A percentile compares a stretch with the other conserved stretches of the same genome.
Conservation (phyloP, 257 asterid genomes). For the Anisodus acutangulus region DNA sequence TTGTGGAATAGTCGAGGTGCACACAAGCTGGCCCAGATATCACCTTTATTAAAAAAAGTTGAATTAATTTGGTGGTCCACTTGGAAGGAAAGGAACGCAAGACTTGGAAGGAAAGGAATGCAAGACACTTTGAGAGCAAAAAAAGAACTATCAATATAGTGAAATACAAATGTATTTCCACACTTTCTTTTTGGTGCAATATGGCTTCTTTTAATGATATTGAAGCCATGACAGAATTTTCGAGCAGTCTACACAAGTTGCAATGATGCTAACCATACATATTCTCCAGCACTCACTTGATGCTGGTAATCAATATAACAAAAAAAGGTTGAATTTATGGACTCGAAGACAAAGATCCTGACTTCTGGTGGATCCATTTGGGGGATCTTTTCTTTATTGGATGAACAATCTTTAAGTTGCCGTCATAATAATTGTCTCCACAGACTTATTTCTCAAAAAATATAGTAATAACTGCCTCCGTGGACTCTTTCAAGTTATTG, state of each 20-base stretch:
- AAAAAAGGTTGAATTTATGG: background rate
- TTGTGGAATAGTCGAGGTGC: background rate
- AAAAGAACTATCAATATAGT: background rate
- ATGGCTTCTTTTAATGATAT: background rate
- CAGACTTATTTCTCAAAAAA: background rate
- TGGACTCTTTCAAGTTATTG: background rate
- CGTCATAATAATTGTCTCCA: background rate
- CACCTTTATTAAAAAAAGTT: background rate
- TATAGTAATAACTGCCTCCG: background rate
- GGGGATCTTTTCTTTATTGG: background rate
- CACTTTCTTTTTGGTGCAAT: background rate
- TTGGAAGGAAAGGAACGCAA: background rate
- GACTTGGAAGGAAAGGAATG: background rate
- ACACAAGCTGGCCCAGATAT: background rate
- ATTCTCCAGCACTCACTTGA: background rate
- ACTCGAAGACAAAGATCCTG: background rate
- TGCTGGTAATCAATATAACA: background rate
- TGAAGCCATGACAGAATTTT: background rate
- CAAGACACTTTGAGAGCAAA: background rate
- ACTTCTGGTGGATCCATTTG: conserved; percentile 4
- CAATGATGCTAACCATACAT: background rate
- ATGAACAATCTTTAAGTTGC: conserved; percentile 10
- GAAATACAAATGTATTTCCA: background rate
- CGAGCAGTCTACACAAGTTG: background rate
- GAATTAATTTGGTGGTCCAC: background rate